These are phyloP conservation scores for Drechmeria coniospora DNA, from an alignment of 2,329 filamentous ascomycete genomes.

Conservation along the genomic window DNA sequence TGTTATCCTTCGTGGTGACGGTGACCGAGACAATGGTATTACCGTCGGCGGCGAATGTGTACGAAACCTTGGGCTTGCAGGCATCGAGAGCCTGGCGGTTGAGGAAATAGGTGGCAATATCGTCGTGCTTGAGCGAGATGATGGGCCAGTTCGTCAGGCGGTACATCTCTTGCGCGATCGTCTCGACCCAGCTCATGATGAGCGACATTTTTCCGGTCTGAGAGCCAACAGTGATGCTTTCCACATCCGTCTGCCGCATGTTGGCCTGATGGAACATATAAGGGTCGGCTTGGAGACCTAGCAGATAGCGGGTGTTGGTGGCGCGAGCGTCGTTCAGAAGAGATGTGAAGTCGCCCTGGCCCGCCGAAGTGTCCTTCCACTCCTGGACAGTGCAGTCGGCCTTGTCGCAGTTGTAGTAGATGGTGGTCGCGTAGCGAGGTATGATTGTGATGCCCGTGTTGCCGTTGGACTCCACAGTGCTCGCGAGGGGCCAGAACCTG, in stretches of 20 bases:
- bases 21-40: conserved; percentile 33
- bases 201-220: conserved; percentile 31
- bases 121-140: conserved; percentile 19
- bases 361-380: conserved; percentile 43
- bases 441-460: conserved; percentile 40
- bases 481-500: conserved; percentile 39
- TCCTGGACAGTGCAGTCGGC: conserved; percentile 39
- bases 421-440: conserved; percentile 44
- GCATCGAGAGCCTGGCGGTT: conserved; percentile 35
- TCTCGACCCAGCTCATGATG: conserved; percentile 42
- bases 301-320: conserved; percentile 39
- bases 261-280: conserved; percentile 53
- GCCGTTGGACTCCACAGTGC: conserved; percentile 33
- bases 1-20: conserved; percentile 31
- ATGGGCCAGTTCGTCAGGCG: conserved; percentile 22
- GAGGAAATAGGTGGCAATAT: conserved; percentile 34
- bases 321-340: conserved; percentile 33
- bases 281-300: conserved; percentile 37
- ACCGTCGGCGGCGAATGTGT: conserved; percentile 24
- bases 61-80: conserved; percentile 33
- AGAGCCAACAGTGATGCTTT: conserved; percentile 30
- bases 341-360: conserved; percentile 34
- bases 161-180: conserved; percentile 34
- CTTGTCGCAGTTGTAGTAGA: conserved; percentile 49
- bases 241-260: conserved; percentile 32